Evolutionary conservation across 129 eudicot genomes (phyloP).

Genomic region (Heracleum sosnowskyi): DNA sequence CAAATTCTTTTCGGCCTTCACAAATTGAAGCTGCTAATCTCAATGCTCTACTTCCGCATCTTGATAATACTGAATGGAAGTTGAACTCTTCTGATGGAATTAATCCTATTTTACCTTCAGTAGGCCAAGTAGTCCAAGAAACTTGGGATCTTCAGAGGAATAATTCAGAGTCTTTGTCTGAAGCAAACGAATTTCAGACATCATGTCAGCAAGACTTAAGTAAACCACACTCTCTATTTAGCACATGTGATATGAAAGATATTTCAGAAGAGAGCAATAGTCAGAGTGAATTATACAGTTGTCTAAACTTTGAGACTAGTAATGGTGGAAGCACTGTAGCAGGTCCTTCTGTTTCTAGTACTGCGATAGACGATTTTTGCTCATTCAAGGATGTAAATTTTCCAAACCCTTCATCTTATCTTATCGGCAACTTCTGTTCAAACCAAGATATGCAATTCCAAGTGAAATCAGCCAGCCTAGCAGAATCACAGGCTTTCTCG

Average conservation of each 20-base stretch:
- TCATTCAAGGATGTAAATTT: slow-evolving; percentile 50
- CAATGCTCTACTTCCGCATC: slow-evolving; percentile 39
- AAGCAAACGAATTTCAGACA: slow-evolving; percentile 25
- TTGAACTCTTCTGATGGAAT: slow-evolving; percentile 16
- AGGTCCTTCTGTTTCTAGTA: slow-evolving; percentile 74
- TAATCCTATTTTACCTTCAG: slow-evolving; percentile 20
- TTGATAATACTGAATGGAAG: slow-evolving; percentile 36
- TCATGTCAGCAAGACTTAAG: slow-evolving; percentile 25
- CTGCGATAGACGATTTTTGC: slow-evolving; percentile 59
- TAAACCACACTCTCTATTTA: slow-evolving; percentile 22
- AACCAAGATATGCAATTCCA: slow-evolving; percentile 94
- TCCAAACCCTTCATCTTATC: slow-evolving; percentile 61
- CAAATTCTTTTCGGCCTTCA: slow-evolving; percentile 32
- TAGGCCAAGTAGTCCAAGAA: slow-evolving; percentile 47
- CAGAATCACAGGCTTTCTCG: slow-evolving; percentile 79
- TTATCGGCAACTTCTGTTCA: slow-evolving; percentile 60
- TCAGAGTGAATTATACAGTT: slow-evolving; percentile 55
- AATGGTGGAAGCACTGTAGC: slow-evolving; percentile 63
- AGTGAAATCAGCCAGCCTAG: slow-evolving; percentile 78
- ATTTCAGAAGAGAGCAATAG: slow-evolving; percentile 43
- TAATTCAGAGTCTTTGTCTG: slow-evolving; percentile 25
- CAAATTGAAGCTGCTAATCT: slow-evolving; percentile 44
- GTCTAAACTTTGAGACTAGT: slow-evolving; percentile 72
- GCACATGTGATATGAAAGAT: slow-evolving; percentile 42
- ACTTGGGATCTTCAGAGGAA: slow-evolving; percentile 50